Evolutionary conservation across 768 basidiomycete species (phyloP).

Genomic region (Kwoniella dejecticola): DNA sequence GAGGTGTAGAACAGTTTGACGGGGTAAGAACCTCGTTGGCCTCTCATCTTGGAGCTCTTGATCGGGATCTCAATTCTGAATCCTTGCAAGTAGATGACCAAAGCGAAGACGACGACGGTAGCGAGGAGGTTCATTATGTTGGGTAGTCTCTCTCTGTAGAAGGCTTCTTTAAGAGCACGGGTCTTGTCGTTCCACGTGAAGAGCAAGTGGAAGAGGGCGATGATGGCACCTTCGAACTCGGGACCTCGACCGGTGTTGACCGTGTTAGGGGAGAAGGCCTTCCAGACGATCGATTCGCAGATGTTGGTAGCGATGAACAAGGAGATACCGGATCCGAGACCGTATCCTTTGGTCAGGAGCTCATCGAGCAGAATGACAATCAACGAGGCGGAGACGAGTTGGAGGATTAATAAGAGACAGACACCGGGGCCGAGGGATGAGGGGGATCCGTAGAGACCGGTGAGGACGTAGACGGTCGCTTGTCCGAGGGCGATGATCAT

Average conservation of each 20-base stretch:
- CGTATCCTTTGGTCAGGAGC: conserved; percentile 98
- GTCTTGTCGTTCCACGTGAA: conserved; percentile 99
- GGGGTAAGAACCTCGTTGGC: conserved; percentile 93
- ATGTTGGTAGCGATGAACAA: conserved; percentile 99
- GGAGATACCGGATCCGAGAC: conserved; percentile 96
- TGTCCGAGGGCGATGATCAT: conserved; percentile 95
- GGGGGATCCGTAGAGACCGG: conserved; percentile 94
- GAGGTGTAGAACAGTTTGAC: conserved; percentile 98
- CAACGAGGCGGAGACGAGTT: conserved; percentile 87
- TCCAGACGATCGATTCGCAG: conserved; percentile 99
- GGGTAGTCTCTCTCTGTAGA: conserved; percentile 94
- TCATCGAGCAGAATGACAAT: conserved; percentile 98
- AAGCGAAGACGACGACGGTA: conserved; percentile 85
- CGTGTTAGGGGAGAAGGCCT: conserved; percentile 97
- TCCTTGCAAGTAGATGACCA: conserved; percentile 97
- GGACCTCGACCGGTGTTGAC: conserved; percentile 97
- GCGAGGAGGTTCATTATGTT: conserved; percentile 98
- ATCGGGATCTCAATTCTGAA: conserved; percentile 99
- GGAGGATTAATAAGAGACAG: conserved; percentile 93
- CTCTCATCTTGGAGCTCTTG: conserved; percentile 92
- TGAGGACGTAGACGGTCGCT: conserved; percentile 93
- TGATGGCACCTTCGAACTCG: conserved; percentile 96
- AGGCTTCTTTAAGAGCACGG: conserved; percentile 93
- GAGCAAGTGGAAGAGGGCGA: conserved; percentile 93
- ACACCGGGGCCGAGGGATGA: conserved; percentile 92